These are phyloP conservation scores for Kodamaea arcana DNA, from an alignment of 1,139 yeast genomes.

Conservation along the genomic window DNA sequence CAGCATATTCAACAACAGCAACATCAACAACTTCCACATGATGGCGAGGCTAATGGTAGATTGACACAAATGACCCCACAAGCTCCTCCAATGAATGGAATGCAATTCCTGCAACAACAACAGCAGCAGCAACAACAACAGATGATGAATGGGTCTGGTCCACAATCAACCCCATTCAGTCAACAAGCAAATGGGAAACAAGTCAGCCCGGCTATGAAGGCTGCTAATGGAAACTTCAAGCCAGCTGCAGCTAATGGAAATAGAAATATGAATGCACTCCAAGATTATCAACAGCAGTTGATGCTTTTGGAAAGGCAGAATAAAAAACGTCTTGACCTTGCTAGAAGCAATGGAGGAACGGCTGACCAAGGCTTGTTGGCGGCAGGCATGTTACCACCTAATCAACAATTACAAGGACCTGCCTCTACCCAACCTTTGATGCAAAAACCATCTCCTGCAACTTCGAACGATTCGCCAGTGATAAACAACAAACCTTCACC, in stretches of 20 bases:
- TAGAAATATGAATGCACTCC: slow-evolving; percentile 46
- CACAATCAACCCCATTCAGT: slow-evolving; percentile 8
- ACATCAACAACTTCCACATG: slow-evolving; percentile 9
- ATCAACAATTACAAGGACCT: slow-evolving; percentile 11
- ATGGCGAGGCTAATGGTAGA: slow-evolving; percentile 20
- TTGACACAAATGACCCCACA: slow-evolving; percentile 20
- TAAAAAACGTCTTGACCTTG: slow-evolving; percentile 55
- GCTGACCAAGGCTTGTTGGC: slow-evolving; percentile 13
- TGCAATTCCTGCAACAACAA: slow-evolving; percentile 14
- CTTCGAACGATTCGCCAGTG: slow-evolving; percentile 28
- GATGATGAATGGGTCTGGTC: slow-evolving; percentile 8
- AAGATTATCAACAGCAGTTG: slow-evolving; percentile 74
- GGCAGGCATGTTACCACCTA: slow-evolving; percentile 20
- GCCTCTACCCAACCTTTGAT: slow-evolving; percentile 7
- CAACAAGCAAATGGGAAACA: slow-evolving; percentile 5
- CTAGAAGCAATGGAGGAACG: slow-evolving; percentile 32
- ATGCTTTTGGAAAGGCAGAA: slow-evolving; percentile 70
- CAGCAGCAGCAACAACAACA: slow-evolving; percentile 16
- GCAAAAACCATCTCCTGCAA: slow-evolving; percentile 26
- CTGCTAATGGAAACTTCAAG: slow-evolving; percentile 8
- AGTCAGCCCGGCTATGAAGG: slow-evolving; percentile 3
- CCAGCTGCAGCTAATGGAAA: slow-evolving; percentile 8
- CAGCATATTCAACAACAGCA: slow-evolving; percentile 3
- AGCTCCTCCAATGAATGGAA: slow-evolving; percentile 15
- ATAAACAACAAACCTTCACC: slow-evolving; percentile 39